phyloP scores from a whole-genome alignment of 148 eudicot genomes.

The Salicornia ramosissima region DNA sequence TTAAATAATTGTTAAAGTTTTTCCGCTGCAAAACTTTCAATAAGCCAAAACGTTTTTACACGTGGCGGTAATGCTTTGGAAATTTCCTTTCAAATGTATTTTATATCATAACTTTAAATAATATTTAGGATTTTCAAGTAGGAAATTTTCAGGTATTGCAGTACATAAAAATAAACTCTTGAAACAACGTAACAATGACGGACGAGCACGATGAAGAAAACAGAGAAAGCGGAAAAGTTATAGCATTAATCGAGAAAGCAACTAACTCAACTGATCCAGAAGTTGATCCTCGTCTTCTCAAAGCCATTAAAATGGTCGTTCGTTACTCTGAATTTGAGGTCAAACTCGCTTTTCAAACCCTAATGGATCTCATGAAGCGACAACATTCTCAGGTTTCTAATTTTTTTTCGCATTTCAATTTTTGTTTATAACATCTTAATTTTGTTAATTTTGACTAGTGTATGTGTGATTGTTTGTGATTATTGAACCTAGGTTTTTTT shows the following conservation, averaged over 20 bases:
- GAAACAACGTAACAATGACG: conserved; percentile 19
- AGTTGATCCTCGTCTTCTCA: conserved; percentile 78
- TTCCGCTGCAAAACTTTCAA: too few species aligned
- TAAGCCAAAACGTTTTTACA: too few species aligned
- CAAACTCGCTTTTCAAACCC: conserved; percentile 66
- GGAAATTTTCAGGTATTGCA: too few species aligned
- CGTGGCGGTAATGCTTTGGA: too few species aligned
- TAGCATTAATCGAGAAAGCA: conserved; percentile 63
- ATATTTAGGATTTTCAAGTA: too few species aligned
- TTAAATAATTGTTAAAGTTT: too few species aligned
- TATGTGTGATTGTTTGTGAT: background rate
- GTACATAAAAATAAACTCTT: background rate
- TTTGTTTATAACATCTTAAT: background rate
- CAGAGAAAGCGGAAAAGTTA: conserved; percentile 36
- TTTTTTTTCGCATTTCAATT: background rate
- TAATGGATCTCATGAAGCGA: conserved; percentile 67
- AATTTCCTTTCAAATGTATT: too few species aligned
- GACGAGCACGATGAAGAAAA: conserved; percentile 40
- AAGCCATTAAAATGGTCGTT: conserved; percentile 75
- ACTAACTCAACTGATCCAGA: conserved; percentile 64
- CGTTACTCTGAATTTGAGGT: conserved; percentile 73
- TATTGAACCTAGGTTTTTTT: conserved; percentile 21
- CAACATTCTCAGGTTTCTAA: conserved; percentile 77
- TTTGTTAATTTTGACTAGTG: background rate
- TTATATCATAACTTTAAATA: too few species aligned